Percentiles rank a stretch among this genome's conserved stretches.
Conservation (phyloP, 768 basidiomycete species). For the Daedaleopsis nitida region DNA sequence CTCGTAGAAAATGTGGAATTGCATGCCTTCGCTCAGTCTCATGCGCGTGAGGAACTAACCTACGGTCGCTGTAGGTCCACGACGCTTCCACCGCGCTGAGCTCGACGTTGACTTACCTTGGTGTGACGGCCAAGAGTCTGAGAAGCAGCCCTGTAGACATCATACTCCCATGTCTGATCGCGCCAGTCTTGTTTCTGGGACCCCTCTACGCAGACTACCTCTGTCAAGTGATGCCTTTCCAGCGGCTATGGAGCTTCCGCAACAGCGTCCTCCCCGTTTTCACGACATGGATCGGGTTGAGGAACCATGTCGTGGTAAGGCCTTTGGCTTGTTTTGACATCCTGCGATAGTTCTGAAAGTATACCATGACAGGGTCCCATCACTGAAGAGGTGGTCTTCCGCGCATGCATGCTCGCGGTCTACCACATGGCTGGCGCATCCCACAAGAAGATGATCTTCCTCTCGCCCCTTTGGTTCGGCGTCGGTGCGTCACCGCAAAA, state of each 20-base stretch:
- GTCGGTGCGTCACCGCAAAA: conserved; percentile 57
- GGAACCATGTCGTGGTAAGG: conserved; percentile 68
- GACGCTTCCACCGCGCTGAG: conserved; percentile 22
- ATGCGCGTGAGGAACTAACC: not conserved
- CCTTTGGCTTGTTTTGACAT: too few relatives aligned
- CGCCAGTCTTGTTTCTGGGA: conserved; percentile 75
- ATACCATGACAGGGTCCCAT: conserved; percentile 69
- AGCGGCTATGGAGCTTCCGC: conserved; percentile 48
- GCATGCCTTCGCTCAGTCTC: not conserved
- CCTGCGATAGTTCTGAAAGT: not conserved
- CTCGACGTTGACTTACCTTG: conserved; percentile 44
- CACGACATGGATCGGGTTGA: conserved; percentile 55
- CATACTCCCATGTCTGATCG: conserved; percentile 60
- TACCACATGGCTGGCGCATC: conserved; percentile 68
- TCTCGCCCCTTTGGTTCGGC: conserved; percentile 87
- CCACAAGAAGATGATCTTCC: conserved; percentile 64
- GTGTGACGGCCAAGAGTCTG: conserved; percentile 28
- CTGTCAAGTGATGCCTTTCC: conserved; percentile 52
- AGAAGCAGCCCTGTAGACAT: conserved; percentile 17
- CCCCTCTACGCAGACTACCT: conserved; percentile 67
- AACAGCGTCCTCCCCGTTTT: conserved; percentile 43
- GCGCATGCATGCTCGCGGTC: conserved; percentile 78
- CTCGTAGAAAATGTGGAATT: not conserved
- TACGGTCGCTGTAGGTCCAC: not conserved
- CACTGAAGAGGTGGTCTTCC: conserved; percentile 92